A percentile compares a stretch with the other conserved stretches of the same genome.
These are phyloP conservation scores for Calocybe cyanea DNA, from an alignment of 768 basidiomycete genomes.

Conservation along the genomic window DNA sequence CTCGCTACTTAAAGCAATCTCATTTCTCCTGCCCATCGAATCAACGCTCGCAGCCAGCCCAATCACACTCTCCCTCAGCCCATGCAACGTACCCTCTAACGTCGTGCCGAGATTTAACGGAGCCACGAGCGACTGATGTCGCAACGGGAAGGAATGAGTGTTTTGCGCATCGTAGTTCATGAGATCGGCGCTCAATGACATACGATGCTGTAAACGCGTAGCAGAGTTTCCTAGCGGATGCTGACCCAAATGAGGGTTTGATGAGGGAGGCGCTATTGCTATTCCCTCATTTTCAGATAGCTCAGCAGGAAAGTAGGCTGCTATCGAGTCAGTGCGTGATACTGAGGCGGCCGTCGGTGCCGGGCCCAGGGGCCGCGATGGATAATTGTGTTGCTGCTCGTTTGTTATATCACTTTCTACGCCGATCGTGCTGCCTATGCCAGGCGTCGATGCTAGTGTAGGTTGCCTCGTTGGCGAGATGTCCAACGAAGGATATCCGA, in stretches of 20 bases:
- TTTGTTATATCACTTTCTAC: background rate
- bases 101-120: conserved; percentile 61
- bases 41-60: conserved; percentile 58
- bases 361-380: background rate
- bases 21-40: conserved; percentile 56
- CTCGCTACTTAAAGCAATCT: conserved; percentile 69
- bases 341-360: background rate
- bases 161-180: conserved; percentile 6
- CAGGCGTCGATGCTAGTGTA: conserved; percentile 18
- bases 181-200: conserved; percentile 2
- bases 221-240: too few species aligned
- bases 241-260: background rate
- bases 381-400: background rate
- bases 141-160: conserved; percentile 6
- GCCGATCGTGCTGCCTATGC: conserved; percentile 8
- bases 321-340: conserved; percentile 11
- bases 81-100: conserved; percentile 56
- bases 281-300: conserved; percentile 4
- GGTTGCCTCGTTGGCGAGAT: conserved; percentile 21
- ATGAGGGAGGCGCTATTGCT: background rate
- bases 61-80: conserved; percentile 58
- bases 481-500: conserved; percentile 22
- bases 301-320: conserved; percentile 19
- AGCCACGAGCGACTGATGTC: conserved; percentile 34
- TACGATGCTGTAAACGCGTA: background rate